A percentile compares a stretch with the other conserved stretches of the same genome.
phyloP scores from a whole-genome alignment of 1,284 basidiomycete genomes.

The Lentinula novae-zelandiae region DNA sequence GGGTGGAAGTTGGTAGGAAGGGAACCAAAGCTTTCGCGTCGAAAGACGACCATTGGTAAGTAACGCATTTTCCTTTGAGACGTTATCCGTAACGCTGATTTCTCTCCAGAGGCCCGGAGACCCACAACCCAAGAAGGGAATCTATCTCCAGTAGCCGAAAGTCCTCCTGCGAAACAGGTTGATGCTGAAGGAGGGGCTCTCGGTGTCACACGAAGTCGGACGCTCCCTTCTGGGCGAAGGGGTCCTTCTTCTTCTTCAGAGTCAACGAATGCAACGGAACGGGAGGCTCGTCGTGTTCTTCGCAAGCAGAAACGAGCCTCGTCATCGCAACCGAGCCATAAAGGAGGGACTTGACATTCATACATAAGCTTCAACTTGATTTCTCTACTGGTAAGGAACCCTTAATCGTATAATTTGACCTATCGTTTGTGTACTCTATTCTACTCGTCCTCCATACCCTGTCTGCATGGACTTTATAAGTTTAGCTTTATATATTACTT shows the following conservation, averaged over 20 bases:
- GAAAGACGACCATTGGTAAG: constrained; percentile 46
- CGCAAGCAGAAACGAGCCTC: constrained; percentile 48
- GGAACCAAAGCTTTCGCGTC: constrained; percentile 27
- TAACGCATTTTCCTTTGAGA: constrained; percentile 9
- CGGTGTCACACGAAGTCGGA: constrained; percentile 55
- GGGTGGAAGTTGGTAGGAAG: constrained; percentile 33
- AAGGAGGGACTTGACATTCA: constrained; percentile 13
- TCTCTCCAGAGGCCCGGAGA: constrained; percentile 4
- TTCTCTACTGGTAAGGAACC: constrained; percentile 9
- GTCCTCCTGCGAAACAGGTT: constrained; percentile 26
- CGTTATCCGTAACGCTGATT: neutral
- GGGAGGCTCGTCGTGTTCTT: constrained; percentile 39
- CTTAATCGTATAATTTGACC: constrained; percentile 5
- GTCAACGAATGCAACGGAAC: constrained; percentile 21
- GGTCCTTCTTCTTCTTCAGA: constrained; percentile 11
- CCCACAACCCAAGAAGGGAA: constrained; percentile 19
- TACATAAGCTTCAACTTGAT: neutral
- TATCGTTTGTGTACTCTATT: neutral
- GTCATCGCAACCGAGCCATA: constrained; percentile 27
- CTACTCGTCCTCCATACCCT: constrained; percentile 6
- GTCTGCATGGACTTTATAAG: neutral
- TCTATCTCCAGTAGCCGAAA: constrained; percentile 42
- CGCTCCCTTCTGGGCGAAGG: constrained; percentile 43
- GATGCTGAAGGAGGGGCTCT: constrained; percentile 22
- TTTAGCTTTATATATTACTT: neutral